Conservation (phyloP, 75 land plant genomes). For the Chamaecyparis obtusa region DNA sequence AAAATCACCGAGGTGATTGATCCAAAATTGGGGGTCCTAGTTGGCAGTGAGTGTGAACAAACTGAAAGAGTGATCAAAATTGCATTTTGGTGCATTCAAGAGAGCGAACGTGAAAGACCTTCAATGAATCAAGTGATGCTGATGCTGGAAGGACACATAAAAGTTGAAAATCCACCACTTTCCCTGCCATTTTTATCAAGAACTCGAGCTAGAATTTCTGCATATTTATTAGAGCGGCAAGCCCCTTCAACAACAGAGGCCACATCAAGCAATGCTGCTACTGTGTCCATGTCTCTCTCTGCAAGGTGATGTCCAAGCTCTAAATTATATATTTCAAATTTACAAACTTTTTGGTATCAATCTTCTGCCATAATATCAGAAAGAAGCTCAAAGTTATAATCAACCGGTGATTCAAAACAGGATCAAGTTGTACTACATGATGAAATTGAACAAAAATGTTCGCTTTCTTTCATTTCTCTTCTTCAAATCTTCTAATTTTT, state of each 20-base stretch:
- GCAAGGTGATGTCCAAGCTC: slow-evolving; percentile 5
- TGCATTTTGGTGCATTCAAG: slow-evolving; percentile 29
- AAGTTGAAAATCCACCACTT: slow-evolving; percentile 34
- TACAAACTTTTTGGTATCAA: background rate
- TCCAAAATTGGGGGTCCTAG: background rate
- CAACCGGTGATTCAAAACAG: background rate
- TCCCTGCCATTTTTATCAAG: background rate
- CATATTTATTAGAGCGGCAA: background rate
- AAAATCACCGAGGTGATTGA: slow-evolving; percentile 19
- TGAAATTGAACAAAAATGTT: background rate
- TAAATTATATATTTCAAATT: background rate
- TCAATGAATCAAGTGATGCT: slow-evolving; percentile 20
- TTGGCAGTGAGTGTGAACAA: slow-evolving; percentile 3
- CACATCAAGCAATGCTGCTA: background rate
- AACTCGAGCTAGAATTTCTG: background rate
- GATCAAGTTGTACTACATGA: background rate
- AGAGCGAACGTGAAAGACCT: slow-evolving; percentile 16
- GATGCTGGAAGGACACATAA: slow-evolving; percentile 22
- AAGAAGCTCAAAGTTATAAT: background rate
- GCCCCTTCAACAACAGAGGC: background rate
- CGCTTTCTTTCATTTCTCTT: background rate
- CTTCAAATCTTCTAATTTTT: too few species aligned
- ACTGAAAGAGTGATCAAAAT: slow-evolving; percentile 12
- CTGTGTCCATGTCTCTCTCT: background rate
- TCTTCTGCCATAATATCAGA: background rate